Percentiles rank a stretch among this genome's conserved stretches.
Conservation (phyloP, 495 filamentous ascomycete genomes). For the Chaetomidium leptoderma region DNA sequence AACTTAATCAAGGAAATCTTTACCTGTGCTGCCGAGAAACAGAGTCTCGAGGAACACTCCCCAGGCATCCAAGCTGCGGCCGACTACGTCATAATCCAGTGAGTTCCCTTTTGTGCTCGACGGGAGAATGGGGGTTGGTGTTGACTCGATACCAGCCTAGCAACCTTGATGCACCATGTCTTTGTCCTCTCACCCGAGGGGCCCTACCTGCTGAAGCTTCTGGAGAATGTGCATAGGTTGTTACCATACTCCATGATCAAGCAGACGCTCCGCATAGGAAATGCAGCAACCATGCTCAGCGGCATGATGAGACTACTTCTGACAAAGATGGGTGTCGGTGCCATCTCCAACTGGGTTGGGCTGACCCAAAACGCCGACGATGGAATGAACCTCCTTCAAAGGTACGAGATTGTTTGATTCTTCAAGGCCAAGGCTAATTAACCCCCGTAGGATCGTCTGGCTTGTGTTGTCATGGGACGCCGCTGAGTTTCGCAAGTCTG, state of each 20-base stretch:
- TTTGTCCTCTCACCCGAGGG: conserved; percentile 61
- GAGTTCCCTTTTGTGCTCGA: conserved; percentile 17
- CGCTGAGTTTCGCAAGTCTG: conserved; percentile 51
- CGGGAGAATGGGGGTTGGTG: background rate
- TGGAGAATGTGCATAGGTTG: conserved; percentile 54
- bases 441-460: conserved; percentile 54
- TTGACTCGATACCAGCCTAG: conserved; percentile 42
- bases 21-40: conserved; percentile 47
- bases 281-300: conserved; percentile 65
- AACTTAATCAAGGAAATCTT: conserved; percentile 56
- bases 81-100: conserved; percentile 56
- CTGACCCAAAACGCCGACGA: conserved; percentile 55
- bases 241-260: conserved; percentile 57
- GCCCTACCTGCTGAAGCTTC: conserved; percentile 54
- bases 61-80: conserved; percentile 51
- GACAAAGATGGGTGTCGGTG: conserved; percentile 59
- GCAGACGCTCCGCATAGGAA: conserved; percentile 61
- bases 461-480: conserved; percentile 59
- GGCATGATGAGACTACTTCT: conserved; percentile 59
- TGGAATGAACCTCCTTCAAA: conserved; percentile 65
- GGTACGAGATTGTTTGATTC: conserved; percentile 1
- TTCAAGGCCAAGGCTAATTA: background rate
- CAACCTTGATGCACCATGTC: conserved; percentile 59
- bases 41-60: conserved; percentile 54
- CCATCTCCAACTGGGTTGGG: conserved; percentile 63